Base-by-base conservation (phyloP, 768 basidiomycete genomes). In the Macrocybe gigantea region DNA sequence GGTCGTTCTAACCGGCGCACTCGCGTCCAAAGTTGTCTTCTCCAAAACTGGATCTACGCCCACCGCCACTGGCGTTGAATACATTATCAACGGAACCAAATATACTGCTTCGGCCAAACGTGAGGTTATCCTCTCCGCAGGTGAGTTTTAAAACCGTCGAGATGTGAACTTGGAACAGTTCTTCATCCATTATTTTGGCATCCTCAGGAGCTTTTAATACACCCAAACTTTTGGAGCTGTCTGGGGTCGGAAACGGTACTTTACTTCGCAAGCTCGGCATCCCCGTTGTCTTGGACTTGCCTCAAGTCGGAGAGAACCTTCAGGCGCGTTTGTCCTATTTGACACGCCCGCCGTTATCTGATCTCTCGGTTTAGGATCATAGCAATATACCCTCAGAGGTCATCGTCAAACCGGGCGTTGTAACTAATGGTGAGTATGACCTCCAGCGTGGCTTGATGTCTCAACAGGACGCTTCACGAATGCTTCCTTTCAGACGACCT, bases 111-210 rank as follows among this genome's bases (percentile, higher is more conserved):
- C 61, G 29, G 74, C 72, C 15, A 63, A 57, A 41, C 69, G 68
- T 45, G 79, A 82, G 56, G 74, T 79, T 38, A 72, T 80, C 41
- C 58, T 79, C 6, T 64, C 63, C 22, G 66, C 70, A 7, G 72
- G 69, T 61, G 57, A 50, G 41, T 30, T 38, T 29, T 48, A 50
- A 32, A 38, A 43, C 8, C 45, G 44, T 11, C 51, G 43, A 35
- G 38, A 40, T 22, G 1, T 4, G 22, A 40, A 7, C n/a, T 45
- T 30, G 8, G 29, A 9, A 6, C 22, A n/a, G 8, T 32, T 34
- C 29, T 5, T 29, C 10, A 39, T 39, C 14, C 30, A 10, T 31
- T 34, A 41, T 31, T 11, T 9, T 12, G 13, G 6, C 29, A 30
- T 48, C 38, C 32, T 29, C 33, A 13, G 34, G 37, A 38, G 15